Conservation (phyloP, 371 early-diverging fungal genomes). For the Apophysomyces ossiformis region DNA sequence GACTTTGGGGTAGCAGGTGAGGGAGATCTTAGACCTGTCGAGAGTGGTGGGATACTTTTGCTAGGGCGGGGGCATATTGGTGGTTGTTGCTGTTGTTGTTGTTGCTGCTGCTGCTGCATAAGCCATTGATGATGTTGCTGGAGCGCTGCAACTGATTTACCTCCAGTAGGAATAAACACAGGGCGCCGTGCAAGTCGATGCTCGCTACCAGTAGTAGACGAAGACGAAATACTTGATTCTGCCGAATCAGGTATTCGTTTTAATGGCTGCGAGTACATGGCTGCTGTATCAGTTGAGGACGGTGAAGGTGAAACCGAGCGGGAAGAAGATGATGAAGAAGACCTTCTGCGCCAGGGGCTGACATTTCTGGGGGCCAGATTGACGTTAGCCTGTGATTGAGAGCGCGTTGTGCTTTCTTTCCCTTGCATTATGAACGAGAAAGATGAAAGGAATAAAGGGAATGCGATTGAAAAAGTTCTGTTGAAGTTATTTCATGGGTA, state of each 20-base stretch:
- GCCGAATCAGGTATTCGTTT: not conserved
- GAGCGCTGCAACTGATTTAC: conserved; percentile 46
- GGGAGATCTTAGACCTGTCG: not conserved
- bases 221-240: not conserved
- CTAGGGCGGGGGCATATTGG: not conserved
- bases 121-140: conserved; percentile 47
- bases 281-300: not conserved
- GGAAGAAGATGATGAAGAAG: not conserved
- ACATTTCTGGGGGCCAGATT: not conserved
- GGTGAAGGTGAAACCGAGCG: conserved; percentile 4
- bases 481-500: not conserved
- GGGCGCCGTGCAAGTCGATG: conserved; percentile 23
- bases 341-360: conserved; percentile 1
- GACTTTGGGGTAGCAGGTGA: not conserved
- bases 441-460: not conserved
- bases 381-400: not conserved
- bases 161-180: conserved; percentile 13
- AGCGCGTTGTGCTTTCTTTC: not conserved
- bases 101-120: conserved; percentile 36
- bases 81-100: conserved; percentile 11
- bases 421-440: not conserved
- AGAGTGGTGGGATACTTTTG: not conserved
- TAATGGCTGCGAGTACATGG: not conserved
- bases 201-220: not conserved
- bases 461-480: not conserved